These are phyloP conservation scores for Yamadazyma diospyri DNA, from an alignment of 1,139 yeast genomes.

Conservation along the genomic window DNA sequence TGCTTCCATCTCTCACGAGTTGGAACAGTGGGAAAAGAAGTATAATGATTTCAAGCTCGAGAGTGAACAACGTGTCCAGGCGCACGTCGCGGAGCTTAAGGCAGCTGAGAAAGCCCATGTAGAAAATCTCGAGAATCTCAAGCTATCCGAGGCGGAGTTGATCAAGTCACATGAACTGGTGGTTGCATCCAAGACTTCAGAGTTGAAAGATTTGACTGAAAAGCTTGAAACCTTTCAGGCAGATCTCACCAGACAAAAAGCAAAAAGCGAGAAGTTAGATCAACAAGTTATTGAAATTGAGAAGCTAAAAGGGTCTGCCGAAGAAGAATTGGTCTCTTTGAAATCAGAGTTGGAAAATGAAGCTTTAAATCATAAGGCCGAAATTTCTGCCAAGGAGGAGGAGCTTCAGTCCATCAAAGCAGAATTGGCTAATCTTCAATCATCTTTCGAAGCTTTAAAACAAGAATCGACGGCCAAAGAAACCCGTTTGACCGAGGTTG, in stretches of 20 bases:
- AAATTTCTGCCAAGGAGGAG: background rate
- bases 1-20: slow-evolving; percentile 6
- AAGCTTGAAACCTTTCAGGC: background rate
- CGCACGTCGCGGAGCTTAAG: background rate
- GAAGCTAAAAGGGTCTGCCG: background rate
- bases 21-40: slow-evolving; percentile 6
- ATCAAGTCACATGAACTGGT: slow-evolving; percentile 1
- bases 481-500: background rate
- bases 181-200: background rate
- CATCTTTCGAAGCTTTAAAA: background rate
- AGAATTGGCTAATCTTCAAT: slow-evolving; percentile 3
- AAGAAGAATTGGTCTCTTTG: background rate
- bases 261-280: background rate
- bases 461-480: background rate
- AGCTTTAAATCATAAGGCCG: background rate
- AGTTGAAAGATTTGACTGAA: background rate
- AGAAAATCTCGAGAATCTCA: slow-evolving; percentile 3
- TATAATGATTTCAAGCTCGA: slow-evolving; percentile 4
- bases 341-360: slow-evolving; percentile 4
- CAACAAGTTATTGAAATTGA: background rate
- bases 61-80: slow-evolving; percentile 1
- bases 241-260: slow-evolving; percentile 2
- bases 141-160: background rate
- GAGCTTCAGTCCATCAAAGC: background rate
- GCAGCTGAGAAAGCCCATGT: slow-evolving; percentile 1